Percentiles rank a stretch among this genome's conserved stretches.
Conservation (phyloP, 768 basidiomycete species). For the Podaxis sp. region DNA sequence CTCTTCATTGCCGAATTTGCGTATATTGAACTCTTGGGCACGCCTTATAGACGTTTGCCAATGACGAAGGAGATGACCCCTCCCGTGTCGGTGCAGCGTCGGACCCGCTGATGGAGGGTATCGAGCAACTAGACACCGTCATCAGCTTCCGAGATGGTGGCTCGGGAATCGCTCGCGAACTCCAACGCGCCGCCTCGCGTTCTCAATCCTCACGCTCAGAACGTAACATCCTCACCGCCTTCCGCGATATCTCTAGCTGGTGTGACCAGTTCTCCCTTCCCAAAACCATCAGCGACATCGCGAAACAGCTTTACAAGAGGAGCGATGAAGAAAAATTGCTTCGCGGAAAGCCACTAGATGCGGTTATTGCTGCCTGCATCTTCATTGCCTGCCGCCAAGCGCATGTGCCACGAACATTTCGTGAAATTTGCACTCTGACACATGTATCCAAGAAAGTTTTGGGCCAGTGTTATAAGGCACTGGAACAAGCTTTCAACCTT, state of each 20-base stretch:
- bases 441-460: constrained; percentile 93
- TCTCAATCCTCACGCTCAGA: constrained; percentile 76
- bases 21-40: constrained; percentile 6
- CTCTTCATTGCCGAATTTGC: neutral
- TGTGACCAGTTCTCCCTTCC: constrained; percentile 95
- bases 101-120: constrained; percentile 90
- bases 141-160: constrained; percentile 96
- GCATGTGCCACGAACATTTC: constrained; percentile 92
- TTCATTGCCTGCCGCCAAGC: constrained; percentile 96
- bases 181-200: constrained; percentile 88
- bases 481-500: constrained; percentile 86
- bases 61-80: constrained; percentile 98
- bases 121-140: constrained; percentile 91
- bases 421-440: constrained; percentile 91
- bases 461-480: constrained; percentile 88
- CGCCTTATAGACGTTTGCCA: constrained; percentile 83
- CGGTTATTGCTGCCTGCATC: constrained; percentile 95
- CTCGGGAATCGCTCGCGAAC: constrained; percentile 84
- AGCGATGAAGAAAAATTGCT: constrained; percentile 94
- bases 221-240: constrained; percentile 82
- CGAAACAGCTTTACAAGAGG: constrained; percentile 96
- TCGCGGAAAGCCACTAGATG: constrained; percentile 86
- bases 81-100: constrained; percentile 98
- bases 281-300: constrained; percentile 91
- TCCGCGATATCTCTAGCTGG: constrained; percentile 88